A percentile compares a stretch with the other conserved stretches of the same genome.
These are phyloP conservation scores for Rosa rugosa DNA, from an alignment of 306 rosid species.

Conservation along the genomic window DNA sequence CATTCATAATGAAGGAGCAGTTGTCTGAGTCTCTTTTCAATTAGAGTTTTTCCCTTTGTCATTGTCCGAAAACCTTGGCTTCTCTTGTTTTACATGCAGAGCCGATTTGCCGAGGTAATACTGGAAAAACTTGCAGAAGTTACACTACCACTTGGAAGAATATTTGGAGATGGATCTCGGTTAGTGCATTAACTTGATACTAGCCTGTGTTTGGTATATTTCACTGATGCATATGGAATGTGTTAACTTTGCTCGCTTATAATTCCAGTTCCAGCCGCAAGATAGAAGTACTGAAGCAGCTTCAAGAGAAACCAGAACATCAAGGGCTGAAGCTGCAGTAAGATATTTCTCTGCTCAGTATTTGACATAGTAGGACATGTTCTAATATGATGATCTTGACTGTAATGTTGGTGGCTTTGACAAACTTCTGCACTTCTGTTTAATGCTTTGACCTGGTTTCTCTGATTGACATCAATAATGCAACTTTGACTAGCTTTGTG, in stretches of 20 bases:
- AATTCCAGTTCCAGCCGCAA: conserved; percentile 54
- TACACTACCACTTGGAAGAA: conserved; percentile 68
- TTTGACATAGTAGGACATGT: conserved; percentile 10
- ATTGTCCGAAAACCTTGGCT: background rate
- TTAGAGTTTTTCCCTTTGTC: background rate
- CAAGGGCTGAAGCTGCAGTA: conserved; percentile 78
- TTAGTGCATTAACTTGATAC: conserved; percentile 27
- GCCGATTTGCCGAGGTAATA: conserved; percentile 83
- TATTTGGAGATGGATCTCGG: conserved; percentile 84
- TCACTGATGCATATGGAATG: background rate
- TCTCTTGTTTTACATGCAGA: conserved; percentile 31
- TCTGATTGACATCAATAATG: conserved; percentile 16
- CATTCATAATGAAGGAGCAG: background rate
- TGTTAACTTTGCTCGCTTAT: conserved; percentile 1
- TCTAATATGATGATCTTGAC: background rate
- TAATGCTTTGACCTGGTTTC: conserved; percentile 7
- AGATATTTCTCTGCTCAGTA: conserved; percentile 28
- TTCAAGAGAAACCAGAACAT: conserved; percentile 54
- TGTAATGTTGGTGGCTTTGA: background rate
- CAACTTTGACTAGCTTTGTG: conserved; percentile 59
- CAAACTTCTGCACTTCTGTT: background rate
- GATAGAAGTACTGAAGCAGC: conserved; percentile 76
- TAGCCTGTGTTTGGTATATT: background rate
- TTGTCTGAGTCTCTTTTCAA: background rate
- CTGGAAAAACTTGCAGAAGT: conserved; percentile 79